Percentiles rank a stretch among this genome's conserved stretches.
Evolutionary conservation across 1,284 basidiomycete species (phyloP).

Genomic region (Cryptococcus sp.): DNA sequence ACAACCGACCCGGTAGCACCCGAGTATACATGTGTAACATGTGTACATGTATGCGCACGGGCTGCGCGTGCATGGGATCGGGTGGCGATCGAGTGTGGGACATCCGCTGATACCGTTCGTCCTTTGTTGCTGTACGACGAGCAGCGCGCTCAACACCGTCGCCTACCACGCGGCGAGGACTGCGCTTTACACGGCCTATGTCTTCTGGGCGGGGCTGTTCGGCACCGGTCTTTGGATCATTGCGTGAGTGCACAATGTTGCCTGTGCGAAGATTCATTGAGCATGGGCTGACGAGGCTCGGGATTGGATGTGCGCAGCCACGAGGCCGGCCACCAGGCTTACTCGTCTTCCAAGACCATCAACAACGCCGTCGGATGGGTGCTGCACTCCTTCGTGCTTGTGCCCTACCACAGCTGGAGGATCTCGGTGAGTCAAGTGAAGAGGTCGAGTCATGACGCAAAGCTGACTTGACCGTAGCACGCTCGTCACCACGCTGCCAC

Average conservation of each 20-base stretch:
- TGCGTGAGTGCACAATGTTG: constrained; percentile 53
- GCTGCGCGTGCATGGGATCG: no score
- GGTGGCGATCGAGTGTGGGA: no score
- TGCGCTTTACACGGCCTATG: constrained; percentile 76
- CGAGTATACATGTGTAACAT: no score
- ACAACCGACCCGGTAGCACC: no score
- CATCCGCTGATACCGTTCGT: neutral
- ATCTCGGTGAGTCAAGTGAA: constrained; percentile 59
- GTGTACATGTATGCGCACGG: no score
- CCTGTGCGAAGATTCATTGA: neutral
- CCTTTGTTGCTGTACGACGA: constrained; percentile 6
- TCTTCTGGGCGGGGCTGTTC: constrained; percentile 78
- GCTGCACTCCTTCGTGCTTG: constrained; percentile 86
- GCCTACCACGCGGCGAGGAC: constrained; percentile 60
- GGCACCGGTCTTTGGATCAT: constrained; percentile 93
- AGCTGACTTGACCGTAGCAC: constrained; percentile 53
- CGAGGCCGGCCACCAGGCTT: constrained; percentile 91
- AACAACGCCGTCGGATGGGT: constrained; percentile 95
- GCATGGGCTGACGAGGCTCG: neutral
- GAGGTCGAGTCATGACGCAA: neutral
- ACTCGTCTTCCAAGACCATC: constrained; percentile 88
- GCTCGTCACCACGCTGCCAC: constrained; percentile 96
- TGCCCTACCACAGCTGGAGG: constrained; percentile 97
- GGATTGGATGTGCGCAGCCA: constrained; percentile 23
- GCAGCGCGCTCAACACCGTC: constrained; percentile 61